Conservation (phyloP, 257 asterid genomes). For the Solanum peruvianum region DNA sequence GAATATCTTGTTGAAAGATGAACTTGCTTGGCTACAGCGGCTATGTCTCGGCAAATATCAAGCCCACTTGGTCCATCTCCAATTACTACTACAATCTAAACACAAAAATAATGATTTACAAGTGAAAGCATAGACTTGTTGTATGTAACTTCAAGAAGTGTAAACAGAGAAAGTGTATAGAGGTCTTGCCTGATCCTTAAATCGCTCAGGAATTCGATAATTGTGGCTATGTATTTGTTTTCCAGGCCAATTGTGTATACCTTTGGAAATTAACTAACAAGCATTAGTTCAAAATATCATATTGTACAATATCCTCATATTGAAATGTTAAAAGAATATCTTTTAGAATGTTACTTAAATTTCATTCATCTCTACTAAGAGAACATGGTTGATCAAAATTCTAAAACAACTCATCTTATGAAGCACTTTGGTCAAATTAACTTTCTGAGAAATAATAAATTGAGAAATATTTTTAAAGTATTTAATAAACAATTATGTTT, state of each 20-base stretch:
- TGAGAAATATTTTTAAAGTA: too few relatives aligned
- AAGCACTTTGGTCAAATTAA: too few relatives aligned
- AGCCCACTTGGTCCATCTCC: slow-evolving; percentile 48
- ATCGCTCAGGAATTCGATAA: slow-evolving; percentile 49
- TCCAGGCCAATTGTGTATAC: slow-evolving; percentile 49
- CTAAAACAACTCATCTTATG: too few relatives aligned
- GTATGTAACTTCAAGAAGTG: neutral
- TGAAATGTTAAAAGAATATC: too few relatives aligned
- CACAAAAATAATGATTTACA: neutral
- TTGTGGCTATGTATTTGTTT: slow-evolving; percentile 62
- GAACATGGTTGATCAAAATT: too few relatives aligned
- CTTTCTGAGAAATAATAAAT: too few relatives aligned
- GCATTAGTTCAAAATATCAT: neutral
- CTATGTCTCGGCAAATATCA: slow-evolving; percentile 46
- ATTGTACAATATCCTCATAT: too few relatives aligned
- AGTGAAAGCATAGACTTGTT: neutral
- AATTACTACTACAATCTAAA: slow-evolving; percentile 55
- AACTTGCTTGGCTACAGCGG: slow-evolving; percentile 39
- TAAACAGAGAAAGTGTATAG: neutral
- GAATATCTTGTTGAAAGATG: slow-evolving; percentile 48
- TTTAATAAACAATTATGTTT: too few relatives aligned
- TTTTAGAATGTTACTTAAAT: too few relatives aligned
- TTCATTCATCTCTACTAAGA: too few relatives aligned
- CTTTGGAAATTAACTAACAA: slow-evolving; percentile 11
- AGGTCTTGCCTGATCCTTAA: slow-evolving; percentile 28